Base-by-base conservation (phyloP, 225 moss, liverwort and hornwort genomes). In the Pseudoscleropodium purum region DNA sequence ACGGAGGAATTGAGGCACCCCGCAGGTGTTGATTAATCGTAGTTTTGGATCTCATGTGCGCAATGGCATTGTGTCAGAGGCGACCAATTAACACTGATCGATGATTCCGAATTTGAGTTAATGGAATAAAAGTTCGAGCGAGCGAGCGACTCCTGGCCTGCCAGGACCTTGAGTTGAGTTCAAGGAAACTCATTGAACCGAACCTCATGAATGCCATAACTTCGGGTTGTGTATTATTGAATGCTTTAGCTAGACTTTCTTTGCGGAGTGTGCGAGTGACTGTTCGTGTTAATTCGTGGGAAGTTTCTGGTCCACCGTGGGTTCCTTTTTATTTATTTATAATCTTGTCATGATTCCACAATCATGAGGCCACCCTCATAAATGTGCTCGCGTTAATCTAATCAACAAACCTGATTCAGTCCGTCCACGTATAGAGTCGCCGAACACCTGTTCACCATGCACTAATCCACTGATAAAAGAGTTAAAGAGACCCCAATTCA, bases 341-440 rank as follows among this genome's bases (percentile, higher is more conserved):
- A 37, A 36, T 49, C 51, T 51, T n/a, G 72, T 89, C 82, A 92
- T 85, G 87, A 92, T 87, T 83, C 64, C n/a, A 83, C 77, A 87
- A 89, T 92, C 91, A 92, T 91, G 87, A 89, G 87, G n/a, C 59
- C 26, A 56, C 70, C 81, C 78, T 91, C 87, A 89, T 92, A 77
- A 92, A 91, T 91, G 85, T 45, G 20, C 37, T 47, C 26, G 16
- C 43, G 60, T 82, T 76, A 72, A 62, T 67, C 84, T 66, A 84
- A 75, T 68, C 84, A 37, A 77, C 66, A 3, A 76, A 84, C 84
- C 66, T 84, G 89, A 84, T 90, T 74, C 65, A 90, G 86, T 82
- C 56, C 81, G 86, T 81, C 86, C 86, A 86, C 64, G 52, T 81
- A 41, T 15, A 34, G 41, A 25, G 54, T 7, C 18, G 51, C 39